phyloP scores from a whole-genome alignment of 163 green algal genomes.

The Scenedesmus sp. region DNA sequence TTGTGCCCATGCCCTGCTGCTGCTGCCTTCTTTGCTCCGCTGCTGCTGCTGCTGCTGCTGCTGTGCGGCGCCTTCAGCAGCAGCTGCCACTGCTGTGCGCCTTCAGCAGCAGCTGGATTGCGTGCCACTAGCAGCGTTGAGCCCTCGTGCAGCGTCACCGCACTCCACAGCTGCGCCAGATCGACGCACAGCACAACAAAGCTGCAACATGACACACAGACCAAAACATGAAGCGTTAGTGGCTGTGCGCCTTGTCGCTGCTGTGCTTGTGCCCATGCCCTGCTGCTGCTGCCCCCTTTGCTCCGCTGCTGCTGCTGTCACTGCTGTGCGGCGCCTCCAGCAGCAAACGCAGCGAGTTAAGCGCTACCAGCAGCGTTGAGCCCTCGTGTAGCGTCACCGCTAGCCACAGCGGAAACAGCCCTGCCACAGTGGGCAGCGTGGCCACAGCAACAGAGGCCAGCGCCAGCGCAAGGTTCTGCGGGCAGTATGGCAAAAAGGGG shows the following conservation, averaged over 20 bases:
- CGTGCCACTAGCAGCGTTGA: conserved; percentile 92
- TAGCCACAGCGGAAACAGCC: conserved; percentile 92
- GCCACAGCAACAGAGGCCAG: conserved; percentile 82
- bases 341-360: conserved; percentile 91
- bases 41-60: conserved; percentile 24
- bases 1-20: background rate
- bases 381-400: conserved; percentile 96
- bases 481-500: background rate
- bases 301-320: background rate
- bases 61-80: conserved; percentile 63
- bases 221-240: background rate
- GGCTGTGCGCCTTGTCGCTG: background rate
- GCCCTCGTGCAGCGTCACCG: conserved; percentile 96
- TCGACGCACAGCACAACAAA: background rate
- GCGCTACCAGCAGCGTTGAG: conserved; percentile 91
- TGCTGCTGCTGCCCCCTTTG: background rate
- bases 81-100: conserved; percentile 63
- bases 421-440: conserved; percentile 83
- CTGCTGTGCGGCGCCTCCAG: conserved; percentile 28
- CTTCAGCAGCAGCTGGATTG: conserved; percentile 86
- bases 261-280: background rate
- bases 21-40: background rate
- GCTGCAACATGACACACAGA: background rate
- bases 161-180: conserved; percentile 81
- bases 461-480: conserved; percentile 87